phyloP scores from a whole-genome alignment of 768 basidiomycete species.

The Dioszegia aurantiaca region DNA sequence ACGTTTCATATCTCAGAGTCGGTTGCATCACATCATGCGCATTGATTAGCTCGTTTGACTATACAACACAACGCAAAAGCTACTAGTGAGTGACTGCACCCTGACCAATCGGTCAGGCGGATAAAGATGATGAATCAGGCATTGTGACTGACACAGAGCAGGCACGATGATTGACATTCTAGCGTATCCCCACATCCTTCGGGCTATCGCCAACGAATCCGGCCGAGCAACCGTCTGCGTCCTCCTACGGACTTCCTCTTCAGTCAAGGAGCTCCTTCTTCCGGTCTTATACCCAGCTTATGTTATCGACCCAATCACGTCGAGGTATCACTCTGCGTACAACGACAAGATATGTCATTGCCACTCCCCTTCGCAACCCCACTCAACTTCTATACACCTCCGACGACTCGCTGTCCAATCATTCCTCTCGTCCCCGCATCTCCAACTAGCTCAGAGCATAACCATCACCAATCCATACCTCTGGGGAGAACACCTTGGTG shows the following conservation, averaged over 20 bases:
- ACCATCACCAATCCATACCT: neutral
- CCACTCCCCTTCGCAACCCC: no score
- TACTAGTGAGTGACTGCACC: no score
- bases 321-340: neutral
- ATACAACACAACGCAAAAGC: no score
- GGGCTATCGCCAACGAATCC: neutral
- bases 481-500: neutral
- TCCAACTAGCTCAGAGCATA: neutral
- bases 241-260: neutral
- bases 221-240: neutral
- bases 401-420: neutral
- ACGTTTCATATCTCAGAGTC: no score
- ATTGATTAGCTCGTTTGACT: no score
- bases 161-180: neutral
- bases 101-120: no score
- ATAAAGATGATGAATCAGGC: no score
- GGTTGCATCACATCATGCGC: no score
- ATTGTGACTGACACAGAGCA: no score
- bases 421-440: neutral
- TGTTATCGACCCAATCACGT: neutral
- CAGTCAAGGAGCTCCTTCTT: neutral
- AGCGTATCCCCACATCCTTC: neutral
- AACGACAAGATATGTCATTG: no score
- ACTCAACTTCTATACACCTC: no score
- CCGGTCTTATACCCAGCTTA: neutral